These are phyloP conservation scores for Typha latifolia DNA, from an alignment of 176 grass and related monocot species.

Conservation along the genomic window DNA sequence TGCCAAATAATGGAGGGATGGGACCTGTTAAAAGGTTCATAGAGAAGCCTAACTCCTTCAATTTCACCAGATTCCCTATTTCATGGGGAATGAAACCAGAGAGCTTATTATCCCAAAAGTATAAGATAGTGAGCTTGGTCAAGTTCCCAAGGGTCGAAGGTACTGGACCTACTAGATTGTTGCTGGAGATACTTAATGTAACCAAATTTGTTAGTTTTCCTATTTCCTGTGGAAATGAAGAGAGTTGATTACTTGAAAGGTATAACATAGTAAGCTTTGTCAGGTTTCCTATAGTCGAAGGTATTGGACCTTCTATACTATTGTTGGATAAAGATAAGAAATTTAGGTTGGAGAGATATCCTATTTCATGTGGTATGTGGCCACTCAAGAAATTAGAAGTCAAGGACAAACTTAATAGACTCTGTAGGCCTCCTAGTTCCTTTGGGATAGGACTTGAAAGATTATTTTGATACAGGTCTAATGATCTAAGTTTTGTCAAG, in stretches of 20 bases:
- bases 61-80: too few species aligned
- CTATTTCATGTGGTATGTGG: slow-evolving; percentile 19
- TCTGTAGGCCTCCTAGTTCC: slow-evolving; percentile 18
- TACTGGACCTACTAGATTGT: slow-evolving; percentile 12
- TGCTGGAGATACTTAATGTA: slow-evolving; percentile 15
- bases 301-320: too few species aligned
- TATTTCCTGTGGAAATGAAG: slow-evolving; percentile 1
- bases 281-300: too few species aligned
- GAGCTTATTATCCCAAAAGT: slow-evolving; percentile 21
- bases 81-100: neutral
- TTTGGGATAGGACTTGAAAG: slow-evolving; percentile 23
- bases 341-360: slow-evolving; percentile 1
- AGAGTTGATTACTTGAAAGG: too few species aligned
- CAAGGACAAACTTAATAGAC: neutral
- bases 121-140: slow-evolving; percentile 1
- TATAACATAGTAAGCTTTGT: too few species aligned
- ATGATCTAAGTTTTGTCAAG: neutral
- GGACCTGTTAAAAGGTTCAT: too few species aligned
- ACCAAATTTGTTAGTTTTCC: too few species aligned
- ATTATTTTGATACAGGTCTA: neutral
- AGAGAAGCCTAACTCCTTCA: too few species aligned
- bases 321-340: too few species aligned
- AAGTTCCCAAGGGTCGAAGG: slow-evolving; percentile 21
- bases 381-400: slow-evolving; percentile 3
- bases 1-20: slow-evolving; percentile 1